These are phyloP conservation scores for Cordyceps cateniannulata DNA, from an alignment of 2,329 filamentous ascomycete genomes.

Conservation along the genomic window DNA sequence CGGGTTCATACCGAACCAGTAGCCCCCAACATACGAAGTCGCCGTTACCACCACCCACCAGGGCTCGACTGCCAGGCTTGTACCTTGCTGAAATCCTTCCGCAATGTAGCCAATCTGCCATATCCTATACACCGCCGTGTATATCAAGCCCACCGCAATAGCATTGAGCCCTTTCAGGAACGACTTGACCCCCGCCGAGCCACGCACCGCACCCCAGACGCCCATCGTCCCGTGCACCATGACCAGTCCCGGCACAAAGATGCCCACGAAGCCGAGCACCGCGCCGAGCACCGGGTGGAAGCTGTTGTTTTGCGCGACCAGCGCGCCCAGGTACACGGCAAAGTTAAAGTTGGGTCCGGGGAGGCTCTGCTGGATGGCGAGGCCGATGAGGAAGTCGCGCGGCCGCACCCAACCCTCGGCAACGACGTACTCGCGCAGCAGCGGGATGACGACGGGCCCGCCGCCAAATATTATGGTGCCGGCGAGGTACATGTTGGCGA, in stretches of 20 bases:
- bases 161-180: constrained; percentile 52
- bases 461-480: constrained; percentile 64
- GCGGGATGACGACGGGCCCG: constrained; percentile 58
- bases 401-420: constrained; percentile 62
- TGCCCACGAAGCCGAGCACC: constrained; percentile 43
- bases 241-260: constrained; percentile 45
- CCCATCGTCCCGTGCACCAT: constrained; percentile 46
- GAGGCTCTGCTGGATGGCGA: constrained; percentile 65
- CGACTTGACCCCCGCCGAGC: constrained; percentile 39
- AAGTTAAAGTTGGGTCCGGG: constrained; percentile 47
- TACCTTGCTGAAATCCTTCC: constrained; percentile 38
- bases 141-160: constrained; percentile 54
- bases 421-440: constrained; percentile 57
- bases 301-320: constrained; percentile 37
- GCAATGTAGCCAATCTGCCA: constrained; percentile 57
- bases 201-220: constrained; percentile 46
- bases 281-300: constrained; percentile 39
- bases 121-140: constrained; percentile 56
- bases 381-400: constrained; percentile 65
- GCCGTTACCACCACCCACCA: constrained; percentile 59
- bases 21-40: constrained; percentile 27
- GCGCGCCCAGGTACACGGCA: constrained; percentile 49
- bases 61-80: constrained; percentile 49
- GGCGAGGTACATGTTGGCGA: constrained; percentile 67
- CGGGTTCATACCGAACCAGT: constrained; percentile 25